Conservation (phyloP, 2,329 filamentous ascomycete genomes). For the Sarocladium strictum region DNA sequence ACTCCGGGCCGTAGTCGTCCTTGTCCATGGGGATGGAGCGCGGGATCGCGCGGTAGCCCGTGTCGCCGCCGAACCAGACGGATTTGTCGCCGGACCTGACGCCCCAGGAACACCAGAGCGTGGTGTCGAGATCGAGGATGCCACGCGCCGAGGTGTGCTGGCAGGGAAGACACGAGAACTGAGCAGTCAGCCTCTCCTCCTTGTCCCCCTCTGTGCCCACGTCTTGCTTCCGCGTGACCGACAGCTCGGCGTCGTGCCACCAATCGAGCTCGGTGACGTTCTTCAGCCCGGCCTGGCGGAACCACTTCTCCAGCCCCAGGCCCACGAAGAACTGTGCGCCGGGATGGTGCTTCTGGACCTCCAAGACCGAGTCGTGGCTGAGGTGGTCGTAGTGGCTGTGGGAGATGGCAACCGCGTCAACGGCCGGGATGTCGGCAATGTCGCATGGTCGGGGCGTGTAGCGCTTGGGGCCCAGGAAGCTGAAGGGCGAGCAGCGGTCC, state of each 20-base stretch:
- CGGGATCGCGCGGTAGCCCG: slow-evolving; percentile 78
- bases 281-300: slow-evolving; percentile 60
- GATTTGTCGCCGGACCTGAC: slow-evolving; percentile 67
- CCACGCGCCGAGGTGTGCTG: slow-evolving; percentile 74
- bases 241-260: slow-evolving; percentile 83
- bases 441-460: slow-evolving; percentile 73
- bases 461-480: slow-evolving; percentile 64
- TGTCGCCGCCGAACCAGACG: slow-evolving; percentile 88
- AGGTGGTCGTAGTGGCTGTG: slow-evolving; percentile 95
- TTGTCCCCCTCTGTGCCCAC: slow-evolving; percentile 21
- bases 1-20: slow-evolving; percentile 68
- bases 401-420: slow-evolving; percentile 75
- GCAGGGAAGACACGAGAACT: slow-evolving; percentile 72
- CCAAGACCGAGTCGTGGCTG: slow-evolving; percentile 66
- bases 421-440: slow-evolving; percentile 68
- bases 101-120: slow-evolving; percentile 86
- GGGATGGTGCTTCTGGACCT: slow-evolving; percentile 66
- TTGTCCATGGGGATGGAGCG: slow-evolving; percentile 41
- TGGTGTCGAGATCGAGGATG: slow-evolving; percentile 63
- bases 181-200: slow-evolving; percentile 54
- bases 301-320: slow-evolving; percentile 78
- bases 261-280: slow-evolving; percentile 89
- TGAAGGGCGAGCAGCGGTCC: slow-evolving; percentile 74
- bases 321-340: slow-evolving; percentile 85
- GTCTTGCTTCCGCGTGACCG: slow-evolving; percentile 34